Evolutionary conservation across 176 grass and related monocot species (phyloP).

Genomic region (Ensete glaucum): DNA sequence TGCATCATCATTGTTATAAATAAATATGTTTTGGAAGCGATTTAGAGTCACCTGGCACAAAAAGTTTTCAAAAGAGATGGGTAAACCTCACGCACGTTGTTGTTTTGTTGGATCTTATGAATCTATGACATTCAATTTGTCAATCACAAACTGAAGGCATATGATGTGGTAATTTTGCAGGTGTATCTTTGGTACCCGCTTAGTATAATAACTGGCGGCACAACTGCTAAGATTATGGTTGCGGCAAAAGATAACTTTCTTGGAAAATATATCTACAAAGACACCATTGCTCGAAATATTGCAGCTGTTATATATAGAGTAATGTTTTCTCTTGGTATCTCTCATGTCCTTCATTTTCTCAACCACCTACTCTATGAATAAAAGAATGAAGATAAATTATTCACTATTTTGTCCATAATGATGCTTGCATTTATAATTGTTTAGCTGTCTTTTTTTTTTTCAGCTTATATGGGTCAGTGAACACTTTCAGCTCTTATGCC

Average conservation of each 20-base stretch:
- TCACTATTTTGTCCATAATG: too few species aligned
- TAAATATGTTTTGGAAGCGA: too few species aligned
- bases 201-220: conserved; percentile 67
- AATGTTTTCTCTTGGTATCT: not conserved
- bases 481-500: too few species aligned
- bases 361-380: not conserved
- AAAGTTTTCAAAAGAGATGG: too few species aligned
- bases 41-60: too few species aligned
- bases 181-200: conserved; percentile 98
- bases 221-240: conserved; percentile 97
- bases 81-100: not conserved
- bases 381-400: not conserved
- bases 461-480: too few species aligned
- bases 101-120: not conserved
- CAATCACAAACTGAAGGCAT: not conserved
- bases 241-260: conserved; percentile 92
- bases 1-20: too few species aligned
- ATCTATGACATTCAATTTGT: not conserved
- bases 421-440: too few species aligned
- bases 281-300: conserved; percentile 61
- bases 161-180: conserved; percentile 27
- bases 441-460: too few species aligned
- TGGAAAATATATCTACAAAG: conserved; percentile 94
- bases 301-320: conserved; percentile 35
- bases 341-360: not conserved